phyloP scores from a whole-genome alignment of 2,329 filamentous ascomycete genomes.

The Torrubiella hemipterigena region DNA sequence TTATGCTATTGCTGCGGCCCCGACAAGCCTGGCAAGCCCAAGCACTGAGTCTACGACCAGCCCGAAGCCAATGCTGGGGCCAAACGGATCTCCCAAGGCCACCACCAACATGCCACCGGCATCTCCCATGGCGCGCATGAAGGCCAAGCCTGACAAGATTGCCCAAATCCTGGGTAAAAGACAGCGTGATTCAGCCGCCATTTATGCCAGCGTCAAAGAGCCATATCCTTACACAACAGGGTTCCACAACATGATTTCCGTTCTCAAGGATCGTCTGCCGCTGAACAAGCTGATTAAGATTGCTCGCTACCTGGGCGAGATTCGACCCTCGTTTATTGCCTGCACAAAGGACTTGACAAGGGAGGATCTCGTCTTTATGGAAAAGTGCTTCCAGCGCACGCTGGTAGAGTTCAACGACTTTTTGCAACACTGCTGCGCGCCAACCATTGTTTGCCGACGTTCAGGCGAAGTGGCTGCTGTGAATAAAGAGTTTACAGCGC shows the following conservation, averaged over 20 bases:
- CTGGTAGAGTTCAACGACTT: conserved; percentile 90
- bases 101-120: conserved; percentile 13
- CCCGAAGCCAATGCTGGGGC: conserved; percentile 40
- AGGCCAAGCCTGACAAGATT: conserved; percentile 28
- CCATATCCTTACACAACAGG: conserved; percentile 85
- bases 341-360: conserved; percentile 80
- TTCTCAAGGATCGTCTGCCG: conserved; percentile 68
- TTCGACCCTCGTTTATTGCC: conserved; percentile 85
- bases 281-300: conserved; percentile 69
- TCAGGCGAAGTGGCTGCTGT: conserved; percentile 92
- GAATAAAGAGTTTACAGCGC: conserved; percentile 90
- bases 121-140: conserved; percentile 21
- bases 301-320: conserved; percentile 76
- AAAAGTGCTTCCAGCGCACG: conserved; percentile 90
- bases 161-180: conserved; percentile 46
- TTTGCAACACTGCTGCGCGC: conserved; percentile 76
- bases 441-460: conserved; percentile 80
- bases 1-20: conserved; percentile 51
- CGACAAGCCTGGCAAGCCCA: conserved; percentile 50
- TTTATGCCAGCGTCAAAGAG: conserved; percentile 82
- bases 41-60: conserved; percentile 52
- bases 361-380: conserved; percentile 92
- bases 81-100: conserved; percentile 39
- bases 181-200: conserved; percentile 62
- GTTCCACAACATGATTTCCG: conserved; percentile 77